These are phyloP conservation scores for Peronospora belbahrii DNA, from an alignment of 352 stramenopile species.

Conservation along the genomic window DNA sequence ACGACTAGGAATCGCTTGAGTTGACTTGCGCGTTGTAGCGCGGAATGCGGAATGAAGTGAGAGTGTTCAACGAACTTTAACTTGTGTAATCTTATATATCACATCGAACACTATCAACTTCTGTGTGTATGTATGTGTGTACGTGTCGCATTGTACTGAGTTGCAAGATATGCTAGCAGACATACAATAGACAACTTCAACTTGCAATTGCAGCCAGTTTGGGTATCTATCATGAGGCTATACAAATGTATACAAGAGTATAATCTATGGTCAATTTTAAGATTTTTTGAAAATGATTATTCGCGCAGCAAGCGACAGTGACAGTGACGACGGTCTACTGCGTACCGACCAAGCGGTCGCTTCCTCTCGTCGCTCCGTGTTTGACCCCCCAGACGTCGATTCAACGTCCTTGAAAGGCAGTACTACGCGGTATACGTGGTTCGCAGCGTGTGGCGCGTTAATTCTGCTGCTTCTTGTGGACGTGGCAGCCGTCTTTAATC, in stretches of 20 bases:
- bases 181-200: too few relatives aligned
- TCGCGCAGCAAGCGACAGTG: conserved; percentile 49
- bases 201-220: too few relatives aligned
- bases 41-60: conserved; percentile 20
- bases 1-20: neutral
- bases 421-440: conserved; percentile 32
- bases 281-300: conserved; percentile 51
- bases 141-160: too few relatives aligned
- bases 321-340: conserved; percentile 31
- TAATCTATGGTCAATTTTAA: neutral
- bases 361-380: conserved; percentile 11
- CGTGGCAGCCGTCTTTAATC: conserved; percentile 34
- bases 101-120: too few relatives aligned
- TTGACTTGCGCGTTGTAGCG: neutral
- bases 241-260: neutral
- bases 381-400: conserved; percentile 7
- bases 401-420: neutral
- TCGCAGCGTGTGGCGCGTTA: conserved; percentile 30
- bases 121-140: too few relatives aligned
- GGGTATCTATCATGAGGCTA: neutral
- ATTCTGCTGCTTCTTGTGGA: conserved; percentile 56
- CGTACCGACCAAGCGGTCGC: conserved; percentile 1
- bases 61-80: conserved; percentile 14
- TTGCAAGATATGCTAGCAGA: too few relatives aligned
- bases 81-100: too few relatives aligned